phyloP scores from a whole-genome alignment of 1,139 yeast genomes.

The Candida frijolesensis region DNA sequence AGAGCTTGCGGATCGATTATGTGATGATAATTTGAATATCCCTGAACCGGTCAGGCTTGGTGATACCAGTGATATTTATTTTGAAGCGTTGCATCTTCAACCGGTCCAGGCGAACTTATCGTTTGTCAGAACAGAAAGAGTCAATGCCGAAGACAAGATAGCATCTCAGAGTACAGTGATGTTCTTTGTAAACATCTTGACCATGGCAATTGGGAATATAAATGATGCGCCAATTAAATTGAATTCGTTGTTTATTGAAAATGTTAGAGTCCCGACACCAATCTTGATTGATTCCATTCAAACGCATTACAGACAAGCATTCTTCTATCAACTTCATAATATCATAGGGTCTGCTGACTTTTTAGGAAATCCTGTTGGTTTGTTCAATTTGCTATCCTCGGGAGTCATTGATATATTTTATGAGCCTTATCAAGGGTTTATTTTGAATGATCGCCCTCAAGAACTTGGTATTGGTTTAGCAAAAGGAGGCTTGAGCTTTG shows the following conservation, averaged over 20 bases:
- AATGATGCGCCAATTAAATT: constrained; percentile 94
- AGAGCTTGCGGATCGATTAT: constrained; percentile 50
- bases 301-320: constrained; percentile 91
- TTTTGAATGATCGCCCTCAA: constrained; percentile 92
- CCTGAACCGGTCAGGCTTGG: constrained; percentile 72
- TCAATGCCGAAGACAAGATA: constrained; percentile 59
- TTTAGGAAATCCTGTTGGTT: constrained; percentile 95
- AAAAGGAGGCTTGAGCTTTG: constrained; percentile 91
- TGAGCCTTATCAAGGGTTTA: constrained; percentile 95
- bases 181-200: constrained; percentile 80
- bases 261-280: constrained; percentile 84
- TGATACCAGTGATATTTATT: constrained; percentile 75
- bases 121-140: constrained; percentile 86
- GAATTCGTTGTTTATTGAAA: constrained; percentile 85
- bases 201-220: constrained; percentile 97
- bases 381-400: constrained; percentile 88
- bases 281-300: constrained; percentile 68
- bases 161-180: constrained; percentile 66
- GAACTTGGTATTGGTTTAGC: constrained; percentile 95
- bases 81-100: constrained; percentile 90
- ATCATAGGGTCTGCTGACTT: constrained; percentile 95
- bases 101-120: constrained; percentile 89
- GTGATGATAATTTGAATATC: constrained; percentile 62
- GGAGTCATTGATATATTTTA: constrained; percentile 96
- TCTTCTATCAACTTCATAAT: constrained; percentile 89